Base-by-base conservation (phyloP, 495 filamentous ascomycete species). In the Aspergillus homomorphus region DNA sequence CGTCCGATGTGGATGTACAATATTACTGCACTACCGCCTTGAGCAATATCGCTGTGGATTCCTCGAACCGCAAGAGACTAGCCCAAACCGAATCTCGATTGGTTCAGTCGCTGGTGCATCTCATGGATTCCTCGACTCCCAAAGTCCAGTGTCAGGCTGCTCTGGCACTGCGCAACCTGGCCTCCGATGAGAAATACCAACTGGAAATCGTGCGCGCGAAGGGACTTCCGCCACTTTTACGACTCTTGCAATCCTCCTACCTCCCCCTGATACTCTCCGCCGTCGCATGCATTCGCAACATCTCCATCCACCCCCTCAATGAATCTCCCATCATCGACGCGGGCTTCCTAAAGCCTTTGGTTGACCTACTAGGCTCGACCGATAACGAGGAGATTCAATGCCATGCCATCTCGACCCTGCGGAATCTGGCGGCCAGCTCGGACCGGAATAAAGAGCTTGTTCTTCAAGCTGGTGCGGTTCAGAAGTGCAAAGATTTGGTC, bases 291-390 rank as follows among this genome's bases (percentile, higher is more conserved):
- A 98, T 98, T 63, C 89, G 94, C 57, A 98, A 98, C 68, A 98
- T 98, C 66, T 96, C 92, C 45, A 98, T 98, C 63, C 94, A 98
- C 66, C 94, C 94, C n/a, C 77, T 91, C 54, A 98, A 98, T 72
- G 94, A 98, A 74, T 97, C 92, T n/a, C 95, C 94, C 0, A 98
- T 98, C 57, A 98, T 98, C 58, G 95, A 98, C 65, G 94, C 94
- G 12, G 94, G 93, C 33, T 98, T 98, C 68, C 71, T 98, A 49
- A 91, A 89, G 66, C 94, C 94, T 2, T 72, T 98, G 56, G 95
- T 98, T 19, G 94, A 97, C 57, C 80, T 98, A 8, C 80, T 98
- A 19, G 94, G 93, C 24, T 92, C 91, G 7, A 97, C 92, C 9
- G 95, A 98, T 63, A 96, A 97, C 65, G 94, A 98, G 73, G 94